phyloP scores from a whole-genome alignment of 768 basidiomycete genomes.

The Auriscalpium microsporum region DNA sequence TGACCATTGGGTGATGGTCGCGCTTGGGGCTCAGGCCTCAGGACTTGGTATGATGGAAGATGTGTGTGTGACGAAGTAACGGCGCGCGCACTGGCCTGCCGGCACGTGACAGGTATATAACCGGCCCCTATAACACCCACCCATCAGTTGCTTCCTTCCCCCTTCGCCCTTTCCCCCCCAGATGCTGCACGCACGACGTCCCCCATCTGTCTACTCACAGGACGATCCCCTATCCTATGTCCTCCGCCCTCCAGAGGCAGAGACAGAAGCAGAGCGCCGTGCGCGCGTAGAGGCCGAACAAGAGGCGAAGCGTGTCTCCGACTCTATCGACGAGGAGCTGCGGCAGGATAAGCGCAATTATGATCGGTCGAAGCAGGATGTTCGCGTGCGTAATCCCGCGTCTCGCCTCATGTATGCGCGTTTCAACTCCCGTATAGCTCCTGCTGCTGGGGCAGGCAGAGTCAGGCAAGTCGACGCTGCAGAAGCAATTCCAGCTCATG shows the following conservation, averaged over 20 bases:
- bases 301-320: conserved; percentile 68
- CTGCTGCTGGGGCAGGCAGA: conserved; percentile 74
- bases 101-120: conserved; percentile 4
- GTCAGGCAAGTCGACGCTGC: conserved; percentile 69
- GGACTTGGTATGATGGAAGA: too few species aligned
- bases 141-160: conserved; percentile 11
- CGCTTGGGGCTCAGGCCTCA: neutral
- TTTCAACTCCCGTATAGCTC: conserved; percentile 32
- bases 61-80: too few species aligned
- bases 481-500: conserved; percentile 77
- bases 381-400: conserved; percentile 43
- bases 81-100: too few species aligned
- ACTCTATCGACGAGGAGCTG: conserved; percentile 76
- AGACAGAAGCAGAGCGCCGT: conserved; percentile 58
- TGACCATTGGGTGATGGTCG: conserved; percentile 15
- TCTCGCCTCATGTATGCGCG: conserved; percentile 16
- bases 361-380: conserved; percentile 62
- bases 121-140: conserved; percentile 15
- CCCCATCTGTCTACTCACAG: conserved; percentile 57
- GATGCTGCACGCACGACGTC: conserved; percentile 42
- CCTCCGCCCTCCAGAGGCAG: conserved; percentile 53
- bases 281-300: conserved; percentile 56
- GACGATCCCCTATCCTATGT: conserved; percentile 70
- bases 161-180: conserved; percentile 16
- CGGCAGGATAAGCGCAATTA: conserved; percentile 58